Percentiles rank a stretch among this genome's conserved stretches.
Conservation (phyloP, 2,329 filamentous ascomycete genomes). For the Talaromyces sp. region DNA sequence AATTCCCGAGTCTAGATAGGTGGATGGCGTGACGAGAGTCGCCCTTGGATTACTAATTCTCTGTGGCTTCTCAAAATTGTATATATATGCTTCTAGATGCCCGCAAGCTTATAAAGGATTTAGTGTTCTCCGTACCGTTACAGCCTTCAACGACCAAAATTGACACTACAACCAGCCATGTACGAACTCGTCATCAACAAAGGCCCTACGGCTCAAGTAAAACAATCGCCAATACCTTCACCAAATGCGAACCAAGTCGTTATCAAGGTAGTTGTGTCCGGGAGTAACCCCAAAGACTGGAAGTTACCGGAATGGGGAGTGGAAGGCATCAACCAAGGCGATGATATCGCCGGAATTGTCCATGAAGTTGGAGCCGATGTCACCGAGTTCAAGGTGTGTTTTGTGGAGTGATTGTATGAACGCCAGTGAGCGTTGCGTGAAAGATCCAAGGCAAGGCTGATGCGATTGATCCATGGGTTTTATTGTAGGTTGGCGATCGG, state of each 20-base stretch:
- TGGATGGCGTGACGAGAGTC: not conserved
- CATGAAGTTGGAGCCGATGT: slow-evolving; percentile 51
- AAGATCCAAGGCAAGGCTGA: no score
- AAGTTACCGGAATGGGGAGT: slow-evolving; percentile 23
- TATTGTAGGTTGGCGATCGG: slow-evolving; percentile 48
- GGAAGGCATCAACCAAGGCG: slow-evolving; percentile 42
- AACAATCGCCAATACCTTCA: slow-evolving; percentile 42
- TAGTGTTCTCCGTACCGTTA: not conserved
- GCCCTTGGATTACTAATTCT: not conserved
- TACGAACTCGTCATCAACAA: slow-evolving; percentile 8
- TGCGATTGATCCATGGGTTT: no score
- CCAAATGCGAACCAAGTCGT: slow-evolving; percentile 37
- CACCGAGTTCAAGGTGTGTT: slow-evolving; percentile 46
- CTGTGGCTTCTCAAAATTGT: not conserved
- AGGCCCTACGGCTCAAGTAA: slow-evolving; percentile 24
- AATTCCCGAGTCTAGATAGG: not conserved
- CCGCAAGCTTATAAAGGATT: not conserved
- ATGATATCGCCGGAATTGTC: slow-evolving; percentile 52
- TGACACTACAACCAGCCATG: not conserved
- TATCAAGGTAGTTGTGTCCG: slow-evolving; percentile 17
- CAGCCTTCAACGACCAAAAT: not conserved
- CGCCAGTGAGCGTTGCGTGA: no score
- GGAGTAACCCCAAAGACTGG: slow-evolving; percentile 19
- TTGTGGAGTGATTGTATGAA: no score
- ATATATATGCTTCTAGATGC: not conserved